These are phyloP conservation scores for Arthrobotrys iridis DNA, from an alignment of 2,329 filamentous ascomycete species.

Conservation along the genomic window DNA sequence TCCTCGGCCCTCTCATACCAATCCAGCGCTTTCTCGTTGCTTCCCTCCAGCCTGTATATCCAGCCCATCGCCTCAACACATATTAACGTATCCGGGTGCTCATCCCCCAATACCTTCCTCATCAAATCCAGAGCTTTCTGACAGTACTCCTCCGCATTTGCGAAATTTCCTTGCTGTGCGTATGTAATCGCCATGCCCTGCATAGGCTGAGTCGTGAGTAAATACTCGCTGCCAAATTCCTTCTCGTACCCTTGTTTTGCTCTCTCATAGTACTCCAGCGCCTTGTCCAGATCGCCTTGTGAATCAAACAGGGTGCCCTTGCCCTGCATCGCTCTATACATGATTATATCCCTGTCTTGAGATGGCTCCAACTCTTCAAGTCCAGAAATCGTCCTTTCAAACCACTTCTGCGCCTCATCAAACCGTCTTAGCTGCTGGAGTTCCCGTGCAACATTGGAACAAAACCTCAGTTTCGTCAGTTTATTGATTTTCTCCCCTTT, in stretches of 20 bases:
- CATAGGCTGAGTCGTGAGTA: too few relatives aligned
- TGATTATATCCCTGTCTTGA: background rate
- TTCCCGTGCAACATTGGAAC: background rate
- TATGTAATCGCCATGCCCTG: too few relatives aligned
- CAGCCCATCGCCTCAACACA: too few relatives aligned
- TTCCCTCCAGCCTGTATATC: too few relatives aligned
- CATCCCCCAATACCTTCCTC: too few relatives aligned
- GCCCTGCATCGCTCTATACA: background rate
- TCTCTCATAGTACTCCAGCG: background rate
- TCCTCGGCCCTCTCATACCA: background rate
- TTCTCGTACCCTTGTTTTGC: constrained; percentile 17
- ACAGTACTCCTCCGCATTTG: too few relatives aligned
- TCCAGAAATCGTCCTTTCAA: constrained; percentile 19
- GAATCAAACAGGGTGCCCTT: background rate
- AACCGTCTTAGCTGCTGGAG: background rate
- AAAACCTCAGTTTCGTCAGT: background rate
- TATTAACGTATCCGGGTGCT: too few relatives aligned
- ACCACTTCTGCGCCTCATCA: constrained; percentile 35
- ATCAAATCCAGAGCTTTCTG: too few relatives aligned
- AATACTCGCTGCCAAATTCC: too few relatives aligned
- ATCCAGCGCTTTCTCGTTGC: background rate
- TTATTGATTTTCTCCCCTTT: background rate
- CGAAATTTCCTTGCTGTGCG: too few relatives aligned
- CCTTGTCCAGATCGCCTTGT: background rate
- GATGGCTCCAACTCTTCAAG: constrained; percentile 21